phyloP scores from a whole-genome alignment of 768 basidiomycete genomes.

The Podaxis sp. region DNA sequence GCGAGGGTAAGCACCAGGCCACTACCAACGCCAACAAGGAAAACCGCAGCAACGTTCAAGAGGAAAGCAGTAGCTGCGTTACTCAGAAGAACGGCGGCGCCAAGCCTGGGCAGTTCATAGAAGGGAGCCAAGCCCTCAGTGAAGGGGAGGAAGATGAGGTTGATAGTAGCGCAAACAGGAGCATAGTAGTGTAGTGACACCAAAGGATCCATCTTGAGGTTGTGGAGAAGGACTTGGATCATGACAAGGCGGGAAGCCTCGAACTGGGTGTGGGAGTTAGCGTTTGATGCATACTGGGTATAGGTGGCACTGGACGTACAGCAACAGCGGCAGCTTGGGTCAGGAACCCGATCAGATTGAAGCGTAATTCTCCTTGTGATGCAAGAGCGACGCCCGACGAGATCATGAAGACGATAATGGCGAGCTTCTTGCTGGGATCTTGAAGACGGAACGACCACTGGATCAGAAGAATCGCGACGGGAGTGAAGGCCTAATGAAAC shows the following conservation, averaged over 20 bases:
- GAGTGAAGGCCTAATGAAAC: slow-evolving; percentile 70
- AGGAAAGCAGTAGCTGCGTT: slow-evolving; percentile 89
- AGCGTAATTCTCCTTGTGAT: slow-evolving; percentile 83
- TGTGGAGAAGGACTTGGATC: slow-evolving; percentile 92
- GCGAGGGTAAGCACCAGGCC: slow-evolving; percentile 90
- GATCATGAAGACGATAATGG: slow-evolving; percentile 85
- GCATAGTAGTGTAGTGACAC: slow-evolving; percentile 96
- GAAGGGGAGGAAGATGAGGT: slow-evolving; percentile 81
- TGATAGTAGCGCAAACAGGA: slow-evolving; percentile 90
- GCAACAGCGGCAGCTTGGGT: slow-evolving; percentile 83
- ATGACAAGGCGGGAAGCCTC: slow-evolving; percentile 93
- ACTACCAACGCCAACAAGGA: slow-evolving; percentile 84
- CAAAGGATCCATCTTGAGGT: slow-evolving; percentile 96
- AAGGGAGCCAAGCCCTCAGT: slow-evolving; percentile 91
- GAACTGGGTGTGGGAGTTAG: slow-evolving; percentile 45
- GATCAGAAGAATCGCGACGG: slow-evolving; percentile 88
- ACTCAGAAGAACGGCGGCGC: slow-evolving; percentile 66
- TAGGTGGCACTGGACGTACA: slow-evolving; percentile 39
- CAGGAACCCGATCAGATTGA: slow-evolving; percentile 84
- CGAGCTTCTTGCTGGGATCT: slow-evolving; percentile 79
- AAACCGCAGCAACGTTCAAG: slow-evolving; percentile 91
- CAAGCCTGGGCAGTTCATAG: slow-evolving; percentile 59
- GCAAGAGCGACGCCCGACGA: slow-evolving; percentile 87
- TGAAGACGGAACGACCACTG: slow-evolving; percentile 88
- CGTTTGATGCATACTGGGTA: neutral